Evolutionary conservation across 2,329 filamentous ascomycete species (phyloP), one percentile per base, ranked within the genome.

Genomic region (Nothophaeocryptopus gaeumannii): DNA sequence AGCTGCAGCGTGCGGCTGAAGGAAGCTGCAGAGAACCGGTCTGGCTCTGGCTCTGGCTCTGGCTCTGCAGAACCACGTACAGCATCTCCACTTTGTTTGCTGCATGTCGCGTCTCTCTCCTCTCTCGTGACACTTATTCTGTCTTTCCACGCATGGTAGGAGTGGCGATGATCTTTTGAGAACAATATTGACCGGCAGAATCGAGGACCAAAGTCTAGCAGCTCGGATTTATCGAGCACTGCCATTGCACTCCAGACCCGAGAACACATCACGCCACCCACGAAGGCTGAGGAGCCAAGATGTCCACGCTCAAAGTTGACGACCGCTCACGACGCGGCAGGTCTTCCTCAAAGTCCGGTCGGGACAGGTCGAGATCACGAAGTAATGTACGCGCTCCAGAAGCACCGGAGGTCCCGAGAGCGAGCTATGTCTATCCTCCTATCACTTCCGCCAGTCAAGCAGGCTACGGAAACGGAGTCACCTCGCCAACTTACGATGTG

Each of bases 321-420:
- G 68, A 73, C 54, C 54, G 68, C 39, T 67, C 67, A 33, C 58
- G 68, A 41, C 70, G 73, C 7, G 68, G 67, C 43, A 66, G 72
- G 34, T 73, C 70, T 42, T 73, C 73, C 54, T 75, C 72, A 35
- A 68, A 67, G 26, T 67, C 66, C 16, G 57, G 55, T 20, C 61
- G 68, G 41, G 62, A 65, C 13, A 55, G 67, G 46, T 64, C 62
- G 39, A 62, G 72, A 39, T 73, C 71, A 11, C 64, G 67, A 46
- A 71, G 69, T 58, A 59, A 71, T 63, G 68, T 65, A 16, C 63
- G 69, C 34, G 67, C 63, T 41, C 62, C 67, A 15, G 53, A 58
- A 62, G 66, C 54, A 4, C 62, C 65, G 26, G 62, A 65, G 39
- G 61, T 45, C 36, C 49, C 51, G 16, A 50, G 40, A 30, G 36